A percentile compares a stretch with the other conserved stretches of the same genome.
phyloP scores from a whole-genome alignment of 2,329 filamentous ascomycete species.

The Sphaerulina vaccinii region DNA sequence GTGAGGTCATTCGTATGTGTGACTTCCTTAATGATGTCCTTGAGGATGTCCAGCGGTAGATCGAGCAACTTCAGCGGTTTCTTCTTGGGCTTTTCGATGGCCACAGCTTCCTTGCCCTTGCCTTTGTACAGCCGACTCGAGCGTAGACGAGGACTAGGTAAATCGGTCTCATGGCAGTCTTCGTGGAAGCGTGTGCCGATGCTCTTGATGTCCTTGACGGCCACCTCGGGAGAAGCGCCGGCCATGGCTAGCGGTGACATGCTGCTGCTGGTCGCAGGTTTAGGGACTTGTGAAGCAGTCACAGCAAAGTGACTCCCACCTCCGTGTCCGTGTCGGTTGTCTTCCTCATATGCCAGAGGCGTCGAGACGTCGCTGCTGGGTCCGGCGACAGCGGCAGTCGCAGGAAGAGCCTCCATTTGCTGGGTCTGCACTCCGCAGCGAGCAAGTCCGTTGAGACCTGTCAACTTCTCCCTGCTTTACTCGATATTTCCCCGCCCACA shows the following conservation, averaged over 20 bases:
- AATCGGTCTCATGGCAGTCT: slow-evolving; percentile 33
- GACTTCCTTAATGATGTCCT: slow-evolving; percentile 76
- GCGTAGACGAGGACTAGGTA: slow-evolving; percentile 33
- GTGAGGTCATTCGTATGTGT: slow-evolving; percentile 80
- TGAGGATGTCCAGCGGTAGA: slow-evolving; percentile 74
- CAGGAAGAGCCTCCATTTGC: slow-evolving; percentile 10
- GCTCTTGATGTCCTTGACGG: slow-evolving; percentile 31
- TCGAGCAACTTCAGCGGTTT: slow-evolving; percentile 67
- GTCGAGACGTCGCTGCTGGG: slow-evolving; percentile 26
- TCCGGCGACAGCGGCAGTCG: slow-evolving; percentile 17
- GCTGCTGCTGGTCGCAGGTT: slow-evolving; percentile 23
- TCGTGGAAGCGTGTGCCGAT: slow-evolving; percentile 34
- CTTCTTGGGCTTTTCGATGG: slow-evolving; percentile 43
- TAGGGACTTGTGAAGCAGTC: slow-evolving; percentile 31
- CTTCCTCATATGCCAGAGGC: slow-evolving; percentile 29
- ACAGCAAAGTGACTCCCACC: slow-evolving; percentile 27
- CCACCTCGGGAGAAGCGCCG: slow-evolving; percentile 20
- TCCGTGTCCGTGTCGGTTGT: slow-evolving; percentile 20
- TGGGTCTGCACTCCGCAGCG: not conserved
- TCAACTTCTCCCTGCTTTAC: not conserved
- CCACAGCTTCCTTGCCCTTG: slow-evolving; percentile 43
- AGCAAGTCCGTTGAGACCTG: slow-evolving; percentile 3
- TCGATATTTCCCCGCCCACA: slow-evolving; percentile 1
- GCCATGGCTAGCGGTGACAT: slow-evolving; percentile 16
- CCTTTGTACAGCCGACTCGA: slow-evolving; percentile 50